Conservation (phyloP, 108 stramenopile genomes). For the Nitzschia sp. region DNA sequence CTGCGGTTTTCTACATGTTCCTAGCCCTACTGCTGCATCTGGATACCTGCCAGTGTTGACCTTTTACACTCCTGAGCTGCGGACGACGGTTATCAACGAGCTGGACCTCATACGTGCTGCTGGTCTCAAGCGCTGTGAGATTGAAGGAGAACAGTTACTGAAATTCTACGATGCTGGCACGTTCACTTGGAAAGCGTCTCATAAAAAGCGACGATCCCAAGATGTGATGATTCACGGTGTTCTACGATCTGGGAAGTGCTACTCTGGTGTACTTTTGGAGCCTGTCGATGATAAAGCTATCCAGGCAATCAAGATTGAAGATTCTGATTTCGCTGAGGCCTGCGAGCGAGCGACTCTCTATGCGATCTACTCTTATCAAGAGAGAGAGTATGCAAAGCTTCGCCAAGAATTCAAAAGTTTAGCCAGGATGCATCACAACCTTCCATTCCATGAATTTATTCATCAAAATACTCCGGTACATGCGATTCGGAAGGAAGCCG, state of each 20-base stretch:
- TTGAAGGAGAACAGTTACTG: background rate
- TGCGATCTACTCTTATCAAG: background rate
- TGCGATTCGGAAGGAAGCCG: background rate
- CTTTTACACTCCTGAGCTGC: background rate
- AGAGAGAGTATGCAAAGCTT: background rate
- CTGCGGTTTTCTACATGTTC: slow-evolving; percentile 7
- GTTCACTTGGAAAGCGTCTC: background rate
- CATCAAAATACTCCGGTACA: background rate
- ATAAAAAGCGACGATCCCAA: background rate
- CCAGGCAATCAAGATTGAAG: background rate
- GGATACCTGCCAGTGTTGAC: background rate
- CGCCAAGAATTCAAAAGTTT: background rate
- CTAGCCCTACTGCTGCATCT: background rate
- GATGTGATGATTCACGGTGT: background rate
- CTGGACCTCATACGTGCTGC: background rate
- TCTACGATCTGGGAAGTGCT: background rate
- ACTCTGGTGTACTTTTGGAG: background rate
- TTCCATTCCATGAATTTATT: background rate
- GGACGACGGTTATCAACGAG: background rate
- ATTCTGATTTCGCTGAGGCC: background rate
- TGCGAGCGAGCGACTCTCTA: background rate
- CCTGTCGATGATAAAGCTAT: background rate
- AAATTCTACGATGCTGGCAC: background rate
- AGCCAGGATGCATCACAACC: background rate
- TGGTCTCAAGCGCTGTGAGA: background rate